Conservation (phyloP, 345 rosid genomes). For the Draba incana region DNA sequence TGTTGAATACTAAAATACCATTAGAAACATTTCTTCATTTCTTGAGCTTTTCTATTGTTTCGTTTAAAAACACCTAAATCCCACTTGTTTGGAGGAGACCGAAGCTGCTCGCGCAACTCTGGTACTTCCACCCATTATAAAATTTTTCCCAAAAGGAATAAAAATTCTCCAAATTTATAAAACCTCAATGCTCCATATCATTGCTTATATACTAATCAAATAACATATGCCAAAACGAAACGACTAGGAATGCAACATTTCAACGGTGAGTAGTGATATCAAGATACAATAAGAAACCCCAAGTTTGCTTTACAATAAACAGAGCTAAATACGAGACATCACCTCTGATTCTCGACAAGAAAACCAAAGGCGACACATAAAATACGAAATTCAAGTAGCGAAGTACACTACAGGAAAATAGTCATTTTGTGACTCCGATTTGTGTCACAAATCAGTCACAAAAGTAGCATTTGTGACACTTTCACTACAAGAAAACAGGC, state of each 20-base stretch:
- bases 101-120: no score
- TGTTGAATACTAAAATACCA: no score
- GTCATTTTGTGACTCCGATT: no score
- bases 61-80: no score
- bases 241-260: conserved; percentile 1
- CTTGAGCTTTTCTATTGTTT: no score
- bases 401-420: no score
- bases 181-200: conserved; percentile 7
- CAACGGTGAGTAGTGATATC: background rate
- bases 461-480: no score
- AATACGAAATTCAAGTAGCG: background rate
- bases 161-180: background rate
- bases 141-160: background rate
- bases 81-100: no score
- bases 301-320: background rate
- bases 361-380: background rate
- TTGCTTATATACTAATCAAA: background rate
- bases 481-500: no score
- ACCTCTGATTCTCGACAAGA: background rate
- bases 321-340: background rate
- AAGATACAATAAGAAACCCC: background rate
- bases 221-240: conserved; percentile 9
- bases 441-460: no score
- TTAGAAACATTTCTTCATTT: no score
- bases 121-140: no score